phyloP scores from a whole-genome alignment of 2,329 filamentous ascomycete genomes.

The Diplocarpon mali region DNA sequence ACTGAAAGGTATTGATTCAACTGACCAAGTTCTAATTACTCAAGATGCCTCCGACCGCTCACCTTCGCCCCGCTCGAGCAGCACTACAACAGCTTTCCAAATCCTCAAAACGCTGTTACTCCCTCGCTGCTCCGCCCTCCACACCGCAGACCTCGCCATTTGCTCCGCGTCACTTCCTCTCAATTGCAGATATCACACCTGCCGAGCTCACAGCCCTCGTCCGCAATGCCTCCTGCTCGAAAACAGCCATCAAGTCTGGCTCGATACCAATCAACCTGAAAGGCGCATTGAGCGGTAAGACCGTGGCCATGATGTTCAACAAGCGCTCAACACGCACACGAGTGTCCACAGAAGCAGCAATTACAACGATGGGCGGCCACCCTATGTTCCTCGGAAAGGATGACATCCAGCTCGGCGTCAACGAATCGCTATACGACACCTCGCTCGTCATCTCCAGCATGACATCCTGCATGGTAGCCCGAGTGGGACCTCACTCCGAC shows the following conservation, averaged over 20 bases:
- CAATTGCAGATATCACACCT: slow-evolving; percentile 75
- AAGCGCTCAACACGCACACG: slow-evolving; percentile 91
- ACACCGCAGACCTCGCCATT: slow-evolving; percentile 46
- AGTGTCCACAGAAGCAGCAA: slow-evolving; percentile 84
- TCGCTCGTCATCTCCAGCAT: slow-evolving; percentile 88
- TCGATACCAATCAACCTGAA: slow-evolving; percentile 47
- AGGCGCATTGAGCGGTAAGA: slow-evolving; percentile 58
- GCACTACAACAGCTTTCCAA: slow-evolving; percentile 18
- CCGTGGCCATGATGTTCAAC: slow-evolving; percentile 92
- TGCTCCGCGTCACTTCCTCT: slow-evolving; percentile 58
- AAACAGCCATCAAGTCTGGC: slow-evolving; percentile 63
- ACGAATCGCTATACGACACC: slow-evolving; percentile 91
- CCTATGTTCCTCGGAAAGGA: slow-evolving; percentile 95
- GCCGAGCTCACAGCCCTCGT: slow-evolving; percentile 73
- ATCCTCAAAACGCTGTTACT: slow-evolving; percentile 15
- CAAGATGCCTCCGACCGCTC: slow-evolving; percentile 14
- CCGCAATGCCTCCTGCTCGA: slow-evolving; percentile 68
- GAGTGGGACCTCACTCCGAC: slow-evolving; percentile 68
- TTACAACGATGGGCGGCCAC: slow-evolving; percentile 79
- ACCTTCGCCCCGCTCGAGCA: slow-evolving; percentile 18
- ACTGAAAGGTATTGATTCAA: slow-evolving; percentile 12
- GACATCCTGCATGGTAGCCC: slow-evolving; percentile 73
- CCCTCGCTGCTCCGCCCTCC: slow-evolving; percentile 10
- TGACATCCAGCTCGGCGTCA: slow-evolving; percentile 93
- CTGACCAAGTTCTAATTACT: slow-evolving; percentile 3